These are phyloP conservation scores for Favolaschia claudopus DNA, from an alignment of 768 basidiomycete genomes.

Conservation along the genomic window DNA sequence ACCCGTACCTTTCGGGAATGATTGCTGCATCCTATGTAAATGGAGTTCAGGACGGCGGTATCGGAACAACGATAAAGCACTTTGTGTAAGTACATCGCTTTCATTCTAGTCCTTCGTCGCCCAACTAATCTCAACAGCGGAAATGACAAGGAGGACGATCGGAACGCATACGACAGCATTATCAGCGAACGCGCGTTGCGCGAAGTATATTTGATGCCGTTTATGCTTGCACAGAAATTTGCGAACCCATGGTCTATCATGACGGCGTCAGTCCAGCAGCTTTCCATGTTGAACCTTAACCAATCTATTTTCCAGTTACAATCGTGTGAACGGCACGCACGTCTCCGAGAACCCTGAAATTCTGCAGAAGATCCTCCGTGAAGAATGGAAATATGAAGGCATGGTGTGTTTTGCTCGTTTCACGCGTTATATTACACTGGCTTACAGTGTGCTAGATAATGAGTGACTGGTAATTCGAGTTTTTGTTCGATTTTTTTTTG, in stretches of 20 bases:
- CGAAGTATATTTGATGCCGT: conserved; percentile 80
- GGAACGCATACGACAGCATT: conserved; percentile 71
- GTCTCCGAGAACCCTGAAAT: conserved; percentile 70
- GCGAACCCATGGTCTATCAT: conserved; percentile 74
- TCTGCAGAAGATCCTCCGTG: conserved; percentile 64
- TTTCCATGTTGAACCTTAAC: background rate
- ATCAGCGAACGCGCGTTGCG: conserved; percentile 72
- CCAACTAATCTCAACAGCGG: conserved; percentile 46
- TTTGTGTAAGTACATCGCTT: conserved; percentile 63
- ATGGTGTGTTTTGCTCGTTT: conserved; percentile 41
- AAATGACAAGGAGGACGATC: conserved; percentile 86
- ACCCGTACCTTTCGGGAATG: conserved; percentile 75
- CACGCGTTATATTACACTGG: background rate
- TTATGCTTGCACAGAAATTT: conserved; percentile 74
- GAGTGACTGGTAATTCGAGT: conserved; percentile 76
- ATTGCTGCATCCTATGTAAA: conserved; percentile 78
- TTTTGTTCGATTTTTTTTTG: background rate
- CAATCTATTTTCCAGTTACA: conserved; percentile 56
- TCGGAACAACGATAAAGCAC: conserved; percentile 83
- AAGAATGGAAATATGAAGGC: conserved; percentile 80
- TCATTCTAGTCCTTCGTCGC: background rate
- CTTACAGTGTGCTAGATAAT: conserved; percentile 55
- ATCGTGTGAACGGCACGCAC: conserved; percentile 80
- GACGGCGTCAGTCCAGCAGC: conserved; percentile 65
- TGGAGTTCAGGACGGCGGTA: conserved; percentile 78